A percentile compares a stretch with the other conserved stretches of the same genome.
Evolutionary conservation across 1,284 basidiomycete genomes (phyloP).

Genomic region (Pseudozyma pruni): DNA sequence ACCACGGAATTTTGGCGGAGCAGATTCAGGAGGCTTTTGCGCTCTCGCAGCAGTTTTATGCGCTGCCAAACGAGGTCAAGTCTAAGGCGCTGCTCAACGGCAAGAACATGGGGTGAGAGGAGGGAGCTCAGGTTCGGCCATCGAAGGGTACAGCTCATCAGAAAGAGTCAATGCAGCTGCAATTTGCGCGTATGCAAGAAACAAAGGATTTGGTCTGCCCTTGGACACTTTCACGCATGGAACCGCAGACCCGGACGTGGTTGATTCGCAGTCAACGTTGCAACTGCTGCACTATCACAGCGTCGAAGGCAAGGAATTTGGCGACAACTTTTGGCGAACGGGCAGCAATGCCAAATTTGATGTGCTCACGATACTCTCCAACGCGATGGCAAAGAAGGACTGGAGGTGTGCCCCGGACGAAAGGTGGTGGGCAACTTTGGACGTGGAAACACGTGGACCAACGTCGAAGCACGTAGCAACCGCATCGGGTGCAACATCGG

Average conservation of each 20-base stretch:
- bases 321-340: conserved; percentile 70
- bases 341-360: conserved; percentile 75
- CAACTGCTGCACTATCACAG: conserved; percentile 74
- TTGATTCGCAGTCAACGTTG: conserved; percentile 73
- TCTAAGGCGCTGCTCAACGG: conserved; percentile 73
- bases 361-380: conserved; percentile 74
- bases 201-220: conserved; percentile 72
- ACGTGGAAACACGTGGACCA: conserved; percentile 71
- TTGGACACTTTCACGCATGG: conserved; percentile 69
- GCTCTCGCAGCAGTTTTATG: conserved; percentile 73
- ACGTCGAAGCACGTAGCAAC: conserved; percentile 69
- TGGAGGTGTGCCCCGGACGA: conserved; percentile 71
- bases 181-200: conserved; percentile 67
- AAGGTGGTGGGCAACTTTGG: conserved; percentile 72
- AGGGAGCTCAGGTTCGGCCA: conserved; percentile 69
- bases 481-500: conserved; percentile 75
- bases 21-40: conserved; percentile 72
- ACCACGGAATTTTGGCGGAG: conserved; percentile 69
- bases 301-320: conserved; percentile 65
- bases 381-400: conserved; percentile 73
- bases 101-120: conserved; percentile 69
- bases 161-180: conserved; percentile 71
- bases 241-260: conserved; percentile 44
- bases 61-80: conserved; percentile 72
- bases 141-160: conserved; percentile 68